Base-by-base conservation (phyloP, 1,139 yeast species). In the Pichia norvegensis region DNA sequence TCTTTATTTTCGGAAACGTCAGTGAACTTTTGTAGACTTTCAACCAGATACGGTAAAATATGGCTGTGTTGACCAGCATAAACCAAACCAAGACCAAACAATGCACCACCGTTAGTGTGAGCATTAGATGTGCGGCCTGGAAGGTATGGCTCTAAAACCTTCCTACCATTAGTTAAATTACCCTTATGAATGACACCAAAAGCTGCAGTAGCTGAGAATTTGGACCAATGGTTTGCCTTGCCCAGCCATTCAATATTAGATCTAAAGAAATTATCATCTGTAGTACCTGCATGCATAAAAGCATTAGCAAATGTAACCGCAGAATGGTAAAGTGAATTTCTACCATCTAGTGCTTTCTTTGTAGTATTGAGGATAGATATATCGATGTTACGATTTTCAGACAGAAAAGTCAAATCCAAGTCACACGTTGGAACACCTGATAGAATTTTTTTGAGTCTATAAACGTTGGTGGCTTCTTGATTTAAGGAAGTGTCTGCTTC, bases 111-210 rank as follows among this genome's bases (percentile, higher is more conserved):
- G 61, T 88, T 90, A 7, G 96, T 85, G 64, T 88, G 94, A 43
- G 86, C 80, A 31, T 95, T 82, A 11, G 78, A 70, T 37, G 81
- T 76, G 39, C 81, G 76, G 3, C 94, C 95, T 38, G 98, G 97
- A 51, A 92, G 74, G 62, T 92, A 94, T 31, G 98, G 97, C 55
- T 84, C 83, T 63, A 92, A 75, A 44, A 92, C 81, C 53, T 83
- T 78, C 63, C 81, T 81, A 48, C 98, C 98, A 63, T 87, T 95
- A 1, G 95, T 78, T 52, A 92, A 74, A 63, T 92, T 90, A 45
- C 98, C 98, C 61, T 85, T 86, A 62, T 92, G 98, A 57, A 92
- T 90, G 31, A 92, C 98, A 63, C 99, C 99, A 50, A 94, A 72
- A 14, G 97, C 97, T 19, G 98, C 98, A 29, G 98, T 92, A 7